phyloP scores from a whole-genome alignment of 129 eudicot genomes.

The Ambrosia artemisiifolia region DNA sequence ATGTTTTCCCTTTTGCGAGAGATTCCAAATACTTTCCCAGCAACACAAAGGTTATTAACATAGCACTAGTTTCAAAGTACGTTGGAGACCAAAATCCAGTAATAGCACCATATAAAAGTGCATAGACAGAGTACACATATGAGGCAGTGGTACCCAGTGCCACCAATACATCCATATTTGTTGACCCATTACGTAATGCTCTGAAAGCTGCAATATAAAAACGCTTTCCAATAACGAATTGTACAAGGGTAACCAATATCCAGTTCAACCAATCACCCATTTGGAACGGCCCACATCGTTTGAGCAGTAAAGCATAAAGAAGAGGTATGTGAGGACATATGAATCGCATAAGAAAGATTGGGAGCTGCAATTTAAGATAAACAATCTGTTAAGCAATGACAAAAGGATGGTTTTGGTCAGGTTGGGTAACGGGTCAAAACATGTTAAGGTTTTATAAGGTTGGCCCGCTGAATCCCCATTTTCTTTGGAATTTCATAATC shows the following conservation, averaged over 20 bases:
- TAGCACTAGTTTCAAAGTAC: constrained; percentile 95
- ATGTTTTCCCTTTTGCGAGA: constrained; percentile 96
- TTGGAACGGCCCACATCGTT: constrained; percentile 89
- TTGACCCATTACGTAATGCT: constrained; percentile 90
- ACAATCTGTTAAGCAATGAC: constrained; percentile 8
- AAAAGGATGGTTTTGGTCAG: neutral
- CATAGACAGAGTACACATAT: constrained; percentile 82
- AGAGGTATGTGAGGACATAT: constrained; percentile 91
- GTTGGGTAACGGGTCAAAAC: neutral
- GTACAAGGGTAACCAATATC: constrained; percentile 74
- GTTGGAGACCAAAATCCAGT: constrained; percentile 97
- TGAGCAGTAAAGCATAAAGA: constrained; percentile 67
- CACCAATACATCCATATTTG: constrained; percentile 98
- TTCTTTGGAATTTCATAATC: neutral
- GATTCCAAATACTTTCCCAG: constrained; percentile 89
- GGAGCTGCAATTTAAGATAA: constrained; percentile 50
- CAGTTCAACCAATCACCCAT: constrained; percentile 99
- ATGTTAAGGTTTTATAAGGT: neutral
- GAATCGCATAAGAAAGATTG: constrained; percentile 77
- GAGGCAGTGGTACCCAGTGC: constrained; percentile 96
- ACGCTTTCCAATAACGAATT: constrained; percentile 89
- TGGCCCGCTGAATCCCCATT: neutral
- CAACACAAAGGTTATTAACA: constrained; percentile 89
- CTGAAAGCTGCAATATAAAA: constrained; percentile 94
- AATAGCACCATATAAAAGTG: constrained; percentile 83